Base-by-base conservation (phyloP, 495 filamentous ascomycete species). In the Ramalina peruviana region DNA sequence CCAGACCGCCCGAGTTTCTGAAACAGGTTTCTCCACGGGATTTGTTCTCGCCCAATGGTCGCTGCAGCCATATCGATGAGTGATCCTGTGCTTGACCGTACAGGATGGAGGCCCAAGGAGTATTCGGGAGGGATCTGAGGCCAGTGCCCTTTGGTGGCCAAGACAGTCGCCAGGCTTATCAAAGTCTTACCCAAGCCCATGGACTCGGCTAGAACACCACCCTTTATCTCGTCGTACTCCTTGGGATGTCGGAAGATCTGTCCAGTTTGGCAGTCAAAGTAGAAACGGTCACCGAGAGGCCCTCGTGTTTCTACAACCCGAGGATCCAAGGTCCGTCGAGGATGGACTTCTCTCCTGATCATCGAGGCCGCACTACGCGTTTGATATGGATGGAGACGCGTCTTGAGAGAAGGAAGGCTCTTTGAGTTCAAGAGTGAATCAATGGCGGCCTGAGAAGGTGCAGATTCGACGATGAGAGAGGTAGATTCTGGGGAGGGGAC, bases 141-240 rank as follows among this genome's bases (percentile, higher is more conserved):
- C 6, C 80, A 72, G 49, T 90, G 75, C 30, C 80, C 72, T 54
- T 74, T 79, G 0, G 87, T 94, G 11, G 85, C 80, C n/a, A 93
- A 68, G 37, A 95, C 85, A 2, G 89, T 66, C 26, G 88, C 75
- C 16, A 97, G 68, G 50, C 84, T 87, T 10, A 97, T 93, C 25
- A 95, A 63, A 0, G 90, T 96, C 67, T 97, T 97, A 0, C 90
- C 89, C 5, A 79, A 72, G 38, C 77, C 78, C 80, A 85, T 57
- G n/a, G 51, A 54, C 58, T 83, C 80, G 3, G 82, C 82, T 17
- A 86, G 65, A 25, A 89, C 85, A 0, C 89, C 90, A 45, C 90
- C 90, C 51, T 72, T 72, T 19, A 81, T 75, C 47, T 80, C 76
- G 15, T 90, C 86, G 58, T 92, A 94, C 48, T 75, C 72, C 9